These are phyloP conservation scores for Acanthochlamys bracteata DNA, from an alignment of 106 monocot genomes.

Conservation along the genomic window DNA sequence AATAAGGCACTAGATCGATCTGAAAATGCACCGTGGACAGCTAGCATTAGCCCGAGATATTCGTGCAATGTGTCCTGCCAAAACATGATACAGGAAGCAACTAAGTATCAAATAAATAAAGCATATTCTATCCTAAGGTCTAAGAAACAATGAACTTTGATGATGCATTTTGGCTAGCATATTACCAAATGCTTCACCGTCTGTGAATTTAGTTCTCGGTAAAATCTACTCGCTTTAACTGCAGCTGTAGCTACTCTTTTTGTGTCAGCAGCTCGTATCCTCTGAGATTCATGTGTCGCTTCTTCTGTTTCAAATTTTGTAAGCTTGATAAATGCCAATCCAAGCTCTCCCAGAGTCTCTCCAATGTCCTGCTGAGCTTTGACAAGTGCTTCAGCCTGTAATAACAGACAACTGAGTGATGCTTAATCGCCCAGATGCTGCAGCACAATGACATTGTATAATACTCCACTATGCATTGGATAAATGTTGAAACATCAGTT, in stretches of 20 bases:
- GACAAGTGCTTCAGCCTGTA: conserved; percentile 83
- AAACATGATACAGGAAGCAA: conserved; percentile 1
- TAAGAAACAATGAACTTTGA: not conserved
- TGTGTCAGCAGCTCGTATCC: conserved; percentile 60
- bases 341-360: conserved; percentile 88
- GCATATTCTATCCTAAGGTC: not conserved
- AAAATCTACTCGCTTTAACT: conserved; percentile 85
- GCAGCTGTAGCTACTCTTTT: conserved; percentile 75
- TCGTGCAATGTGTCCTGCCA: conserved; percentile 84
- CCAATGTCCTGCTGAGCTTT: conserved; percentile 88
- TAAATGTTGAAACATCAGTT: too few species aligned
- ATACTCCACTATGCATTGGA: too few species aligned
- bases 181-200: conserved; percentile 86
- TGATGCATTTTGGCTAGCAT: not conserved
- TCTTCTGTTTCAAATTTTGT: conserved; percentile 85
- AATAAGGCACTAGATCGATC: conserved; percentile 77
- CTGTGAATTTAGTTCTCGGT: conserved; percentile 76
- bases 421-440: too few species aligned
- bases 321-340: conserved; percentile 75
- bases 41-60: conserved; percentile 78
- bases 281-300: conserved; percentile 57
- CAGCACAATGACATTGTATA: too few species aligned
- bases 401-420: not conserved
- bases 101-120: not conserved
- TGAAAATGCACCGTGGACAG: conserved; percentile 69